phyloP scores from a whole-genome alignment of 2,329 filamentous ascomycete genomes.

The Aspergillus calidoustus region DNA sequence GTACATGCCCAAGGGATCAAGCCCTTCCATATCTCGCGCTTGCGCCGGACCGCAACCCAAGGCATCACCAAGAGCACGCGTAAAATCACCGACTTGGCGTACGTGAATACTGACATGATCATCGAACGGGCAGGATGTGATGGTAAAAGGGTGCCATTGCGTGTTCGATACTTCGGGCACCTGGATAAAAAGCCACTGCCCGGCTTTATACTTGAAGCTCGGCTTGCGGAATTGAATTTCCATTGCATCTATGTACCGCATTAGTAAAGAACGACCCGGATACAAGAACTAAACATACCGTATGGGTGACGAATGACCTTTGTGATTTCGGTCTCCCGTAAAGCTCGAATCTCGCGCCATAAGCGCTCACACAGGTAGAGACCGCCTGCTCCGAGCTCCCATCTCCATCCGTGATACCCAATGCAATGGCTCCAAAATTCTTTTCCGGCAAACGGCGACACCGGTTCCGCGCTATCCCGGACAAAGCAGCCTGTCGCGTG shows the following conservation, averaged over 20 bases:
- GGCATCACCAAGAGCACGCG: conserved; percentile 87
- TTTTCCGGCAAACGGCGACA: conserved; percentile 82
- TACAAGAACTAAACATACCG: conserved; percentile 57
- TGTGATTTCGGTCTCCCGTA: conserved; percentile 84
- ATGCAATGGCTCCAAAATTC: conserved; percentile 91
- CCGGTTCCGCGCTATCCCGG: conserved; percentile 71
- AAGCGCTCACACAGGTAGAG: conserved; percentile 87
- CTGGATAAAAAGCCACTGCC: conserved; percentile 97
- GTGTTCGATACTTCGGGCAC: conserved; percentile 84
- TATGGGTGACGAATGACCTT: conserved; percentile 96
- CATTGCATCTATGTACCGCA: conserved; percentile 71
- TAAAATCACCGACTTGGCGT: conserved; percentile 96
- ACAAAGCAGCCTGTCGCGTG: conserved; percentile 97
- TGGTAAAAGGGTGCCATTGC: conserved; percentile 99
- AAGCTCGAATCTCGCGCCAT: conserved; percentile 85
- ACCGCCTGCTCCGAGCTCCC: conserved; percentile 86
- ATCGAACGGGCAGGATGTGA: conserved; percentile 96
- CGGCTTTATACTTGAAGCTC: conserved; percentile 96
- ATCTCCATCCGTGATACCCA: conserved; percentile 95
- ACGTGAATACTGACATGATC: conserved; percentile 94
- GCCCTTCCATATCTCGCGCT: conserved; percentile 83
- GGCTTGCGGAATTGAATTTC: conserved; percentile 98
- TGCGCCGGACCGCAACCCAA: conserved; percentile 90
- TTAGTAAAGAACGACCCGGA: conserved; percentile 33
- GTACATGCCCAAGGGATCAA: conserved; percentile 96